Evolutionary conservation across 768 basidiomycete genomes (phyloP).

Genomic region (Rhizopogon roseolus): DNA sequence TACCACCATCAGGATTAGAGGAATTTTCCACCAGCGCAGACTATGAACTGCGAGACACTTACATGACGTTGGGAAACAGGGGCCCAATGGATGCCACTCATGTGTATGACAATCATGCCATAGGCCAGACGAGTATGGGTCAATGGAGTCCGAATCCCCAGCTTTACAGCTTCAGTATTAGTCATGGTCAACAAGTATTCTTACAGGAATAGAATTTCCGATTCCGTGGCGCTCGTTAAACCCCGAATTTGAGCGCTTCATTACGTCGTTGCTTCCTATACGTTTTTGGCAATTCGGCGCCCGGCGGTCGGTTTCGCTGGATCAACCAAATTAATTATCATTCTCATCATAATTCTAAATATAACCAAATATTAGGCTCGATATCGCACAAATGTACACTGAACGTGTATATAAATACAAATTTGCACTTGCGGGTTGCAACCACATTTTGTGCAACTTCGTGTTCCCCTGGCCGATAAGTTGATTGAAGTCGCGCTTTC

Average conservation of each 20-base stretch:
- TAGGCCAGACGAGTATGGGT: background rate
- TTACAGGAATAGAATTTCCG: background rate
- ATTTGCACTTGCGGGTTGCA: no score
- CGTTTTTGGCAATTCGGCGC: no score
- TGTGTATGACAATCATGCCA: background rate
- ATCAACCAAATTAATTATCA: no score
- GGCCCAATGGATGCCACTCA: no score
- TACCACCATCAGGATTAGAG: background rate
- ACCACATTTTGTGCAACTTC: no score
- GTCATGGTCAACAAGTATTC: background rate
- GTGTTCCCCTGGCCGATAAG: no score
- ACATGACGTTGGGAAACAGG: background rate
- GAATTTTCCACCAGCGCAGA: background rate
- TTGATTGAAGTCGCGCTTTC: no score
- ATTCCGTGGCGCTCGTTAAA: background rate
- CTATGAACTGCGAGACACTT: background rate
- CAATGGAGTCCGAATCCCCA: background rate
- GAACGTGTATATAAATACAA: no score
- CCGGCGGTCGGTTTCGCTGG: no score
- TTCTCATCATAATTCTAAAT: no score
- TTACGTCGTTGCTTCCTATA: background rate
- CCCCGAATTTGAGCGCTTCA: background rate
- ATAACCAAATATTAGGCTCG: no score
- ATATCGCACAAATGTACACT: no score
- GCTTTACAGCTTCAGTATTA: background rate